Conservation (phyloP, 345 rosid species). For the Pugionium cornutum region DNA sequence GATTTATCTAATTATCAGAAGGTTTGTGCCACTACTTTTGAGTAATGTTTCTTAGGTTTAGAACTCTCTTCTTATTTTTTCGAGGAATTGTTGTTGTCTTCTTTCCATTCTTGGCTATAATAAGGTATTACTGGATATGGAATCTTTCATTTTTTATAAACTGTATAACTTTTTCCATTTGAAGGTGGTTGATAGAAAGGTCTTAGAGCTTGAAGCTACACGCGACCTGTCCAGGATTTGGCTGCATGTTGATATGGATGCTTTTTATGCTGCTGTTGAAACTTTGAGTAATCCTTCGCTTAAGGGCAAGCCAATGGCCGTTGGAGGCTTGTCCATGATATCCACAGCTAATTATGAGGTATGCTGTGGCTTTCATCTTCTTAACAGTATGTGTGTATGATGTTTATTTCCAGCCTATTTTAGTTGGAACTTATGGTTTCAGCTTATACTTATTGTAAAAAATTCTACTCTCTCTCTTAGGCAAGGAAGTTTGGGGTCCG, state of each 20-base stretch:
- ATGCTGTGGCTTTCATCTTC: conserved; percentile 14
- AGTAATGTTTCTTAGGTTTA: neutral
- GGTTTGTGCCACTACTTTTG: conserved; percentile 42
- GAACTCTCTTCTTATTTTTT: neutral
- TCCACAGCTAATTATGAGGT: conserved; percentile 98
- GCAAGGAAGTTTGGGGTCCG: conserved; percentile 89
- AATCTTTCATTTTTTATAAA: neutral
- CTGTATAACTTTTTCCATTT: neutral
- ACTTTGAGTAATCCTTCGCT: conserved; percentile 72
- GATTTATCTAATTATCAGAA: conserved; percentile 60
- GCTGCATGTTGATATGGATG: conserved; percentile 98
- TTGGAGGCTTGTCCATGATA: conserved; percentile 89
- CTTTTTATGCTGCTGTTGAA: conserved; percentile 96
- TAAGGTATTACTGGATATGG: neutral
- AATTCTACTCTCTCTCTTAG: conserved; percentile 41
- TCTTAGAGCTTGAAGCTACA: conserved; percentile 72
- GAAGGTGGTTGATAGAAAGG: conserved; percentile 72
- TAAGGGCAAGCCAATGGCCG: conserved; percentile 87
- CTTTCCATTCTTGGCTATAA: conserved; percentile 1
- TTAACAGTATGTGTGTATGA: neutral
- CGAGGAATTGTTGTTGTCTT: neutral
- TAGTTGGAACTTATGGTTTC: neutral
- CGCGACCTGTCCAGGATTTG: conserved; percentile 75
- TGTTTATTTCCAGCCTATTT: neutral
- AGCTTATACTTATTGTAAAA: neutral